A percentile compares a stretch with the other conserved stretches of the same genome.
Evolutionary conservation across 179 eudicot species (phyloP).

Genomic region (Silene coronaria): DNA sequence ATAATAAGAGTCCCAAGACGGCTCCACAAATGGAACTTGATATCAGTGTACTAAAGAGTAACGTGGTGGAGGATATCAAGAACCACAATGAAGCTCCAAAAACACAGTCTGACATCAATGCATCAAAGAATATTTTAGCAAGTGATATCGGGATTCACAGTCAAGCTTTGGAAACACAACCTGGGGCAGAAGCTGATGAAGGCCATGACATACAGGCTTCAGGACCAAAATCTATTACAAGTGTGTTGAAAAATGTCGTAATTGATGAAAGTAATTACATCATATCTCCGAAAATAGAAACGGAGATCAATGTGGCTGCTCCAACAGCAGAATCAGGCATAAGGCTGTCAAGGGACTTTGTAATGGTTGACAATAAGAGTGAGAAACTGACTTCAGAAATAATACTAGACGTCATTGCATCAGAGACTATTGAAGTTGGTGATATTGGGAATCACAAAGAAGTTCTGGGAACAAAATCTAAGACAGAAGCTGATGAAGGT

Average conservation of each 20-base stretch:
- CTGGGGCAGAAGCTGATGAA: neutral
- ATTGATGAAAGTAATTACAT: slow-evolving; percentile 4
- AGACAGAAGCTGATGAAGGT: neutral
- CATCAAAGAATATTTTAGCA: slow-evolving; percentile 1
- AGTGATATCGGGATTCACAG: neutral
- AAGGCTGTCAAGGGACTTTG: neutral
- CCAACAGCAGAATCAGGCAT: neutral
- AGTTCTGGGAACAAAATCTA: neutral
- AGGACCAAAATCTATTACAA: neutral
- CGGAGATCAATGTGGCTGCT: neutral
- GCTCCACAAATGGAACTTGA: neutral
- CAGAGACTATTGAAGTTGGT: neutral
- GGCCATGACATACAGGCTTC: neutral
- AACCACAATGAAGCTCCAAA: neutral
- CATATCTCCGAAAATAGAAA: neutral
- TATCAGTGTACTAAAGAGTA: slow-evolving; percentile 11
- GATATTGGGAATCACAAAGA: neutral
- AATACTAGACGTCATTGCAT: neutral
- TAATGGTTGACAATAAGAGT: neutral
- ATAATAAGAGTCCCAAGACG: neutral
- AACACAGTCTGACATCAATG: slow-evolving; percentile 6
- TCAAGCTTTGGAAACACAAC: slow-evolving; percentile 1
- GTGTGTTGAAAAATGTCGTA: neutral
- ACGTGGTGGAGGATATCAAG: neutral
- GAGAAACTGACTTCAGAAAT: neutral